Base-by-base conservation (phyloP, 805 yeast species). In the Millerozyma miso region DNA sequence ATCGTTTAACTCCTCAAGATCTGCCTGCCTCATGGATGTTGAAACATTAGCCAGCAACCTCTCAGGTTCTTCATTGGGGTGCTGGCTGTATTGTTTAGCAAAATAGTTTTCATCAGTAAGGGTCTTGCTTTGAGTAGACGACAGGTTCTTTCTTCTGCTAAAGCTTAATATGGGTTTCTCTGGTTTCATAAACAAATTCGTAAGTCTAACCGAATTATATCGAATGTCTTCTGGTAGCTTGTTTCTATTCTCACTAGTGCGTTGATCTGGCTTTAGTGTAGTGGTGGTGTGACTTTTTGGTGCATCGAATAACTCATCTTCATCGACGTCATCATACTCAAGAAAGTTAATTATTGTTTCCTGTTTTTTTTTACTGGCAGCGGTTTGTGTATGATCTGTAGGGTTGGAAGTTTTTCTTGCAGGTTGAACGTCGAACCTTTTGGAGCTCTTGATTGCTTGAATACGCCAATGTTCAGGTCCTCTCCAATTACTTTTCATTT, bases 391-490 rank as follows among this genome's bases (percentile, higher is more conserved):
- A 5, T 35, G 32, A 35, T 8, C 41, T 32, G 26, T 16, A 12
- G 15, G 14, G 17, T 19, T 18, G n/a, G 37, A 33, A 13, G 23
- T 39, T 18, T 36, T 34, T 8, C 23, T 36, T 38, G 10, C 39
- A 14, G 39, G 15, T 13, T 13, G 18, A 4, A 32, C 41, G 14
- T 35, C 29, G 12, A 33, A 33, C n/a, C 29, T 14, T 45, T 64
- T 67, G 19, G 66, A 50, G 49, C 72, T 71, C 53, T 79, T 83
- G 38, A 83, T 60, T 12, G 79, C 76, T 34, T 76, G 68, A 8
- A 91, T 84, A 62, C 85, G 85, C 97, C 97, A 91, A 63, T 88
- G 95, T 50, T 87, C 91, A 12, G 74, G 85, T 6, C 97, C 97
- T 20, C 95, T 77, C 97, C 97, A 90, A 58, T 80, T 85, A 26